A percentile compares a stretch with the other conserved stretches of the same genome.
These are phyloP conservation scores for Parascedosporium putredinis DNA, from an alignment of 2,329 filamentous ascomycete genomes.

Conservation along the genomic window DNA sequence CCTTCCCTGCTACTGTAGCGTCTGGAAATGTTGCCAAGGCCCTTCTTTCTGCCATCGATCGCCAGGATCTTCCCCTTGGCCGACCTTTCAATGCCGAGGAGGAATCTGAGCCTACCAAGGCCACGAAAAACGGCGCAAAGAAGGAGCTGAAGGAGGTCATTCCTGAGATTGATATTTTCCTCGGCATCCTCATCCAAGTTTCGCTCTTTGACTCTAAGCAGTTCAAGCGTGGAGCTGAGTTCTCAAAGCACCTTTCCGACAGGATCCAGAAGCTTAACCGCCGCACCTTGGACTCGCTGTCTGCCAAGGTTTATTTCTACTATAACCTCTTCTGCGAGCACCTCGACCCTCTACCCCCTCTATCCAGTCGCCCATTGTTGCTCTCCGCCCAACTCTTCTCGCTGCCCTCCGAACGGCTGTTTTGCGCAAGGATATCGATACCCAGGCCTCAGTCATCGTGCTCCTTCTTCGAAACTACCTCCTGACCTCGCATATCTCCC, in stretches of 20 bases:
- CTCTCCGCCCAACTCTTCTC: constrained; percentile 76
- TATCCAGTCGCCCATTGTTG: constrained; percentile 74
- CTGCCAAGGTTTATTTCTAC: constrained; percentile 96
- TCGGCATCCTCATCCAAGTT: constrained; percentile 79
- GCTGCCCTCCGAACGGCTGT: constrained; percentile 90
- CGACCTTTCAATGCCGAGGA: constrained; percentile 49
- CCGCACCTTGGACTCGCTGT: constrained; percentile 84
- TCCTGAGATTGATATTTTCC: constrained; percentile 80
- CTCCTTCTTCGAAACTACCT: constrained; percentile 93
- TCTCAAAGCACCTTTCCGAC: constrained; percentile 75
- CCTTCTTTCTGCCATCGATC: constrained; percentile 60
- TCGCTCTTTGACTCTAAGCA: constrained; percentile 79
- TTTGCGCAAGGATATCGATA: constrained; percentile 90
- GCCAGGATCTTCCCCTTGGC: constrained; percentile 53
- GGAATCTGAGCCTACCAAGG: constrained; percentile 47
- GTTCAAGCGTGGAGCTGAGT: constrained; percentile 68
- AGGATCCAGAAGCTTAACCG: constrained; percentile 84
- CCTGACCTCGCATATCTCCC: constrained; percentile 88
- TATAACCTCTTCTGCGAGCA: constrained; percentile 93
- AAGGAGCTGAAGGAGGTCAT: constrained; percentile 66
- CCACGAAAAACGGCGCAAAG: constrained; percentile 45
- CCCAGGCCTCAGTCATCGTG: constrained; percentile 93
- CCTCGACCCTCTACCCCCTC: constrained; percentile 81
- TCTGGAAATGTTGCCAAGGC: constrained; percentile 58
- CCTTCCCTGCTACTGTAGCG: constrained; percentile 52